phyloP scores from a whole-genome alignment of 345 rosid genomes.

The Punica granatum region DNA sequence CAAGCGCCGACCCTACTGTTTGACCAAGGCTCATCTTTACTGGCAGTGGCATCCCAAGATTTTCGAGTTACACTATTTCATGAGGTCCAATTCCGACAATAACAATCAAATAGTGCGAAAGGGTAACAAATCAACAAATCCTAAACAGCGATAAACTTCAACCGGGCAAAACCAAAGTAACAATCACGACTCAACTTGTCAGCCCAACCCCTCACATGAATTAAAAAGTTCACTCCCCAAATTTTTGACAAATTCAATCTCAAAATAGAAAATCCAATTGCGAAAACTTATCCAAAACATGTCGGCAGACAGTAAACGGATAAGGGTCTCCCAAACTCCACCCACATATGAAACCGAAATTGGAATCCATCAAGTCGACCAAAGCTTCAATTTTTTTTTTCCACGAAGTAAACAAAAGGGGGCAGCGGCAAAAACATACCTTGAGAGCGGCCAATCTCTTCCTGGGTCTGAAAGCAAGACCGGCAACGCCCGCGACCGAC shows the following conservation, averaged over 20 bases:
- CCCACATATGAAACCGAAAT: too few species aligned
- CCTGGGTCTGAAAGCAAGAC: slow-evolving; percentile 20
- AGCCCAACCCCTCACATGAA: not conserved
- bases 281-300: not conserved
- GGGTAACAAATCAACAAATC: too few species aligned
- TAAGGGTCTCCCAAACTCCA: not conserved
- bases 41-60: too few species aligned
- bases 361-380: too few species aligned
- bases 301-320: not conserved
- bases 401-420: not conserved
- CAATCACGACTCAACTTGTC: not conserved
- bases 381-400: slow-evolving; percentile 1
- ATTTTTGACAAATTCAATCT: not conserved
- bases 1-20: not conserved
- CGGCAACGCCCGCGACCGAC: slow-evolving; percentile 23
- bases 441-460: slow-evolving; percentile 32
- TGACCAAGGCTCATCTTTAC: not conserved
- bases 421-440: slow-evolving; percentile 24
- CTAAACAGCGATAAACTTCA: too few species aligned
- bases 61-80: too few species aligned
- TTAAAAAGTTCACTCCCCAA: not conserved
- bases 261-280: not conserved
- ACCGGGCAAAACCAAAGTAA: too few species aligned
- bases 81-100: too few species aligned
- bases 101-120: too few species aligned